Evolutionary conservation across 2,329 filamentous ascomycete species (phyloP), one percentile per base, ranked within the genome.

Genomic region (Hymenoscyphus fraxineus): DNA sequence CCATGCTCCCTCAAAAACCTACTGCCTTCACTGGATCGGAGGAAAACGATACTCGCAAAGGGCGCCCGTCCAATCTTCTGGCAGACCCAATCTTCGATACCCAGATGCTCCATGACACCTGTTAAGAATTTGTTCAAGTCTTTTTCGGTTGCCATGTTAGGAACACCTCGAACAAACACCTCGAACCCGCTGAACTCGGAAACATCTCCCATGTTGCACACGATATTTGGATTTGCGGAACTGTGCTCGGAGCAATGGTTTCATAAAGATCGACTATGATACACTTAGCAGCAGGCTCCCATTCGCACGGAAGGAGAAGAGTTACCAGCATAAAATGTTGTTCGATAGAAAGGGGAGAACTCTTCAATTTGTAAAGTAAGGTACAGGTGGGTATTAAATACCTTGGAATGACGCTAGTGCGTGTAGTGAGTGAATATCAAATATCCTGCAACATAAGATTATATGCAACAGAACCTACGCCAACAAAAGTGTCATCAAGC

Each of bases 11-110:
- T n/a, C 3, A 51, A 27, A 27, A 60, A 60, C 9, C 13, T 19
- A 3, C 15, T 9, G 9, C 59, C 40, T 15, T 60, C 41, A n/a
- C 6, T 22, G 31, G 51, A 27, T 60, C 77, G 73, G 0, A 79
- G 75, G 19, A 84, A 76, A 0, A 81, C 81, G 41, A 84, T 66
- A 13, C 74, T 76, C 0, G 79, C 82, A 66, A 76, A 77, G 10
- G 69, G 63, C 62, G 78, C 80, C 40, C 70, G 71, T n/a, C 64
- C 70, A 13, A 64, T 71, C 66, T 82, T 83, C 51, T 79, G 75
- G 56, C 78, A 78, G 41, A 79, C 73, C 67, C 75, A 83, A 27
- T 75, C 71, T 10, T 75, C 59, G 62, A 83, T 78, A 6, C 71
- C 72, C 12, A 79, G 76, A 1, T 71, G 63, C 12, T 62, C 66